phyloP scores from a whole-genome alignment of 805 yeast genomes.

The Yarrowia sp. region DNA sequence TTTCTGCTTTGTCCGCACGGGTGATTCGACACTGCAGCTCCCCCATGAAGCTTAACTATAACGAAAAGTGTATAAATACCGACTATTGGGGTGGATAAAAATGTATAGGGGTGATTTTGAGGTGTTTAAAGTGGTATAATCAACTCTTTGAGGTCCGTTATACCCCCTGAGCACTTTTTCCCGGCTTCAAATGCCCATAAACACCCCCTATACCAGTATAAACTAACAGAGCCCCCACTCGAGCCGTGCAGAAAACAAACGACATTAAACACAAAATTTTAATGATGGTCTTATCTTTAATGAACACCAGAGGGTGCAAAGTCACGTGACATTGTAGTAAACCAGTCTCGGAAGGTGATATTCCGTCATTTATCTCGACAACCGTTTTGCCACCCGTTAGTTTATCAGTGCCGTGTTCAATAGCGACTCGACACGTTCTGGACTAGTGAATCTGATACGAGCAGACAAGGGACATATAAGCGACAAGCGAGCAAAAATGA shows the following conservation, averaged over 20 bases:
- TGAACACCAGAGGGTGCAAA: not conserved
- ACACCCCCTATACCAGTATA: not conserved
- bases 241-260: not conserved
- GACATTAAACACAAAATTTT: not conserved
- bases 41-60: not conserved
- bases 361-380: no score
- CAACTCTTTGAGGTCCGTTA: no score
- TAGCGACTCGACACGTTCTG: no score
- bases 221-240: not conserved
- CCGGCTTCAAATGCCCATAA: not conserved
- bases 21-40: slow-evolving; percentile 7
- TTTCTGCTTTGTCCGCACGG: not conserved
- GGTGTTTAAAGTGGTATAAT: no score
- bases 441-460: no score
- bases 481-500: no score
- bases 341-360: no score
- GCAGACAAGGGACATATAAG: no score
- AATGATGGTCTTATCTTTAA: not conserved
- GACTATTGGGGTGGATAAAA: not conserved
- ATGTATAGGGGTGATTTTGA: no score
- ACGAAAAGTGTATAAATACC: no score
- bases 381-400: no score
- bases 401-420: no score
- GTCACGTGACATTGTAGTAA: not conserved
- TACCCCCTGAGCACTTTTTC: not conserved